Base-by-base conservation (phyloP, 805 yeast species). In the Yarrowia bubula region DNA sequence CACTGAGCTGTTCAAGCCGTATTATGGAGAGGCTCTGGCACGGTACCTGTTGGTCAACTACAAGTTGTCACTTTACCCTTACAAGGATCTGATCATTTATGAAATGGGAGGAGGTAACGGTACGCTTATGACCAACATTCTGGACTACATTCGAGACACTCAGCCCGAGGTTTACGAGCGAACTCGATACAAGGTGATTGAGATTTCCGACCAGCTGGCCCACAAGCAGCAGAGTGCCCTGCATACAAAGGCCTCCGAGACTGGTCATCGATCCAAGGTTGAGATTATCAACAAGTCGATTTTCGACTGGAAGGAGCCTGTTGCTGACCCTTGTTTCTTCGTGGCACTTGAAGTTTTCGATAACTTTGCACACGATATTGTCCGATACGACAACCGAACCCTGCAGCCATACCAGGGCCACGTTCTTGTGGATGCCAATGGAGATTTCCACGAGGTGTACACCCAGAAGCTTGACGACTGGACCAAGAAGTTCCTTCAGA, bases 21-120 rank as follows among this genome's bases (percentile, higher is more conserved):
- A 80, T 70, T 90, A 91, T 71, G 96, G 96, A 13, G 89, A 89
- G 73, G 91, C 96, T 0, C 77, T 93, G 65, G 97, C 97, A 0
- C 78, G 92, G 64, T 89, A 90, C 75, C 76, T 92, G 17, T 75
- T 90, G 64, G 86, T 85, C 8, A 87, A 89, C 72, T 89, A 87
- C 73, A 85, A 86, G 74, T 76, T 86, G 69, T 86, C 86, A 68
- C 77, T 82, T 46, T 88, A 84, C 70, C 93, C 92, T 0, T 86
- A 86, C 71, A 79, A 82, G 46, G 92, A 89, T 71, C 77, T 93
- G 53, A 81, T 84, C 7, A 88, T 90, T 31, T 91, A 90, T 75
- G 97, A 91, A 75, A 84, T 89, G 80, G 97, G 96, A 66, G 96
- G 92, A 18, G 96, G 96, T 69, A 90, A 90, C 71, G 96, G 96